Conservation (phyloP, 345 rosid species). For the Gossypium arboreum region DNA sequence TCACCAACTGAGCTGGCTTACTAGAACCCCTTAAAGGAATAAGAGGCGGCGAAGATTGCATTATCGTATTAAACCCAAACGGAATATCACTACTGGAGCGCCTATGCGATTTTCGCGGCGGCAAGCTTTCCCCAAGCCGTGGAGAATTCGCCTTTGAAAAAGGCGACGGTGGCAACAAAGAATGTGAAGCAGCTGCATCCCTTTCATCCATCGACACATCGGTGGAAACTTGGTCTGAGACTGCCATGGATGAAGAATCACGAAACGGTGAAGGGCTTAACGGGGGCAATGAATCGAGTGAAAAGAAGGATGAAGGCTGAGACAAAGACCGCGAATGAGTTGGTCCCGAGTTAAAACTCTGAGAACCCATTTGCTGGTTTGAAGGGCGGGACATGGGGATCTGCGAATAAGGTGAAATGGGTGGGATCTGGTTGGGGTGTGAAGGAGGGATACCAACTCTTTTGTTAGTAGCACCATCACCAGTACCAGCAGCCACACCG, state of each 20-base stretch:
- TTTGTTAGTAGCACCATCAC: constrained; percentile 33
- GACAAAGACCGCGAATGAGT: constrained; percentile 80
- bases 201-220: constrained; percentile 71
- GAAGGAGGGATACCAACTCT: constrained; percentile 86
- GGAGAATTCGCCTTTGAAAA: constrained; percentile 42
- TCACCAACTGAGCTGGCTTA: constrained; percentile 44
- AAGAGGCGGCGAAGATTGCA: constrained; percentile 58
- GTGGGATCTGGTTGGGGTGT: constrained; percentile 78
- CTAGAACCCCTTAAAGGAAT: constrained; percentile 50
- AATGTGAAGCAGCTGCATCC: constrained; percentile 45
- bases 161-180: constrained; percentile 66
- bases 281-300: constrained; percentile 76
- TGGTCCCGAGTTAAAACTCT: constrained; percentile 40
- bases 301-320: constrained; percentile 74
- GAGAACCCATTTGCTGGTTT: constrained; percentile 52
- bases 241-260: constrained; percentile 36
- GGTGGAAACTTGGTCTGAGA: constrained; percentile 39
- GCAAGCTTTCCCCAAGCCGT: constrained; percentile 57
- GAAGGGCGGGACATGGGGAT: constrained; percentile 58
- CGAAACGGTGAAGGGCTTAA: constrained; percentile 68
- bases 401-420: constrained; percentile 83
- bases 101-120: constrained; percentile 80
- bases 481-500: neutral
- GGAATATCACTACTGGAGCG: constrained; percentile 90
- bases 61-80: constrained; percentile 50